Conservation (phyloP, 23 red algal species). For the Gracilariopsis chorda region DNA sequence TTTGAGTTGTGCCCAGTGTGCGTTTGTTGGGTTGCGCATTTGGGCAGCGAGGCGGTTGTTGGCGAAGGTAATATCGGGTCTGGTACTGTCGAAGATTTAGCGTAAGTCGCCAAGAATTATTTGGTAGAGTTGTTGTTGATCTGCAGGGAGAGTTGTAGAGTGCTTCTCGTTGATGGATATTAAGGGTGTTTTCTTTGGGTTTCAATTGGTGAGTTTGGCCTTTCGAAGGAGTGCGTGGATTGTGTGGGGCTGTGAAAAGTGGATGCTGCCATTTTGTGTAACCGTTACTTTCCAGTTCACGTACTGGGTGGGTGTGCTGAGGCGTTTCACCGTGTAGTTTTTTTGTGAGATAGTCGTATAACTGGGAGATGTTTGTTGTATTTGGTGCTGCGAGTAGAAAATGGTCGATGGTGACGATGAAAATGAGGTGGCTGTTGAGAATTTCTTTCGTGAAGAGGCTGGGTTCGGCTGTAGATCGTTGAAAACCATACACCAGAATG, state of each 20-base stretch:
- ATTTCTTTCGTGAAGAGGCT: neutral
- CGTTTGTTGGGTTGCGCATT: too few species aligned
- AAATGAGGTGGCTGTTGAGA: neutral
- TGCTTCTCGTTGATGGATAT: neutral
- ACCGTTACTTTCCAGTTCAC: too few species aligned
- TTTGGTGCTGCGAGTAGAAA: neutral
- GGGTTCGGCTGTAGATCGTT: neutral
- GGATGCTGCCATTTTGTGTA: too few species aligned
- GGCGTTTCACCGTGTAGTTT: neutral
- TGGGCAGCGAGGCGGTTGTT: too few species aligned
- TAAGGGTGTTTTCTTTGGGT: neutral
- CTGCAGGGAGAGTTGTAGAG: neutral
- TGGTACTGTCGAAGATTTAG: neutral
- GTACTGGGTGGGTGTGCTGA: too few species aligned
- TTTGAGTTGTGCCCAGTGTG: too few species aligned
- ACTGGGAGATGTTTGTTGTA: neutral
- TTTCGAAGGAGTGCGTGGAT: too few species aligned
- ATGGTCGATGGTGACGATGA: neutral
- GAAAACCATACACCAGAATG: neutral
- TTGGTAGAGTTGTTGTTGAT: neutral
- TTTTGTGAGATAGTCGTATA: neutral
- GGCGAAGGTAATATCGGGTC: too few species aligned
- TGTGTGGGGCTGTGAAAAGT: too few species aligned
- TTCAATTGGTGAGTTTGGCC: neutral
- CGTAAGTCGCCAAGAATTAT: neutral